Evolutionary conservation across 257 asterid genomes (phyloP).

Genomic region (Salvia miltiorrhiza): DNA sequence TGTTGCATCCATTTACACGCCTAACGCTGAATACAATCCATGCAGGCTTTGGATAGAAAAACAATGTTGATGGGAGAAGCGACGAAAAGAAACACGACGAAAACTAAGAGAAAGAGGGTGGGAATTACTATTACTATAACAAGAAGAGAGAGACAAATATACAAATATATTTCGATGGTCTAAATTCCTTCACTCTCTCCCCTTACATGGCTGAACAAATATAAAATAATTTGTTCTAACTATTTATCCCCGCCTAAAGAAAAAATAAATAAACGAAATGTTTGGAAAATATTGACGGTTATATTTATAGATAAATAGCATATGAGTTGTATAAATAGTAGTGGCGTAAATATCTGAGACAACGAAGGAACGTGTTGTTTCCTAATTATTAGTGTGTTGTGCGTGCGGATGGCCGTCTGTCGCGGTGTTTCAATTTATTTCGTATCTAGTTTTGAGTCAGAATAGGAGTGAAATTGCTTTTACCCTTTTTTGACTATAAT

Average conservation of each 20-base stretch:
- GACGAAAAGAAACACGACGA: neutral
- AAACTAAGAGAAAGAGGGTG: neutral
- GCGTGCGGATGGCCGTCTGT: slow-evolving; percentile 13
- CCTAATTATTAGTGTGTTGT: slow-evolving; percentile 10
- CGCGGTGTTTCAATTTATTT: slow-evolving; percentile 19
- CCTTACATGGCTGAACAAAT: slow-evolving; percentile 1
- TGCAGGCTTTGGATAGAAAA: slow-evolving; percentile 12
- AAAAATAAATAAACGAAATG: neutral
- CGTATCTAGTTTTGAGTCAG: neutral
- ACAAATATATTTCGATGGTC: neutral
- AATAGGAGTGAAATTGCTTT: neutral
- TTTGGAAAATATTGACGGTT: neutral
- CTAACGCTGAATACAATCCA: slow-evolving; percentile 14
- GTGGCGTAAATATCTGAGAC: slow-evolving; percentile 40
- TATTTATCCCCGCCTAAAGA: neutral
- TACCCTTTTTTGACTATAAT: neutral
- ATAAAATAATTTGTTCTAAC: neutral
- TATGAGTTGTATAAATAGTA: neutral
- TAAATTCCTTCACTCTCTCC: slow-evolving; percentile 8
- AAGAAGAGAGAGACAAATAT: neutral
- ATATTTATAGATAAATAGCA: neutral
- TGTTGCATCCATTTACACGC: slow-evolving; percentile 22
- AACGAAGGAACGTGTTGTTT: slow-evolving; percentile 35
- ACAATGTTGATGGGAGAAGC: neutral
- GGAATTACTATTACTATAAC: slow-evolving; percentile 5